phyloP scores from a whole-genome alignment of 345 rosid genomes.

The Ceriops decandra region DNA sequence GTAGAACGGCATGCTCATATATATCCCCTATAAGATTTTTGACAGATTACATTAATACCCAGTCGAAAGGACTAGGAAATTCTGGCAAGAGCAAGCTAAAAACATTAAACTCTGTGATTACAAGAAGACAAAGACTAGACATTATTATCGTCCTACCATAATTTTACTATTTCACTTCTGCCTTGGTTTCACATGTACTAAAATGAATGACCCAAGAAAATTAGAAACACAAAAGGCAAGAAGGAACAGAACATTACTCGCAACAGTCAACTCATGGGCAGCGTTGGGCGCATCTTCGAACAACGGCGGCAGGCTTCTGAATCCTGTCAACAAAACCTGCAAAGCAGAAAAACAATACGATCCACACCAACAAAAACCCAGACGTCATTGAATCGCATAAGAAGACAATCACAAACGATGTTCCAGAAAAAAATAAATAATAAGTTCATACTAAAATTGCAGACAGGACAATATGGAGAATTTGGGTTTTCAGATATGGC shows the following conservation, averaged over 20 bases:
- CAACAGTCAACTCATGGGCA: slow-evolving; percentile 60
- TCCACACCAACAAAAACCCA: too few species aligned
- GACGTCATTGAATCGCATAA: too few species aligned
- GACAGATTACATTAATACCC: neutral
- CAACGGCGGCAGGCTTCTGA: slow-evolving; percentile 82
- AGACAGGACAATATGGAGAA: neutral
- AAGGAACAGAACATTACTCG: slow-evolving; percentile 43
- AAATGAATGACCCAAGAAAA: neutral
- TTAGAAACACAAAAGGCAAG: neutral
- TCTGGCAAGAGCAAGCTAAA: too few species aligned
- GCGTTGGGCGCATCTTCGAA: slow-evolving; percentile 71
- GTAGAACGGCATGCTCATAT: slow-evolving; percentile 85
- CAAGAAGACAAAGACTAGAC: too few species aligned
- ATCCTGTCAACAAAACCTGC: slow-evolving; percentile 76
- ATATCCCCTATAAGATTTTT: slow-evolving; percentile 59
- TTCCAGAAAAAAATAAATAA: neutral
- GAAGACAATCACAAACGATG: neutral
- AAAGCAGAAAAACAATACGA: slow-evolving; percentile 8
- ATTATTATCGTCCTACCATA: too few species aligned
- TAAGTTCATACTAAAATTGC: neutral
- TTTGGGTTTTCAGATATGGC: slow-evolving; percentile 31
- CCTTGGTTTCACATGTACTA: too few species aligned
- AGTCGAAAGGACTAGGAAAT: neutral
- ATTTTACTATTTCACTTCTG: too few species aligned
- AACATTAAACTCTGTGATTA: too few species aligned